Base-by-base conservation (phyloP, 306 rosid genomes). In the Lagenaria siceraria region DNA sequence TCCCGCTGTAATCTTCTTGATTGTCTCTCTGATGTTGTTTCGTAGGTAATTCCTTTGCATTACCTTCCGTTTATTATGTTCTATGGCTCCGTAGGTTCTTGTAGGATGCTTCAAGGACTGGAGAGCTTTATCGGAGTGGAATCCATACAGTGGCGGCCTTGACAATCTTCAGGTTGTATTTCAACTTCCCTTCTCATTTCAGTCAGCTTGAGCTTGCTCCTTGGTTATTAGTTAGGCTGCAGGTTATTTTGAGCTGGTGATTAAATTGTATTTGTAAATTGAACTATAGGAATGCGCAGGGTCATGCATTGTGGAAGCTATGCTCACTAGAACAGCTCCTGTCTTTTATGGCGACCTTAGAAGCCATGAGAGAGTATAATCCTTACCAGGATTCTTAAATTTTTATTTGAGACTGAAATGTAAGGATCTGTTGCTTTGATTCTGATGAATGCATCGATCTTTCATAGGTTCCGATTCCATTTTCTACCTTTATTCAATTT, bases 261-360 rank as follows among this genome's bases (percentile, higher is more conserved):
- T 72, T 72, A 17, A 70, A 72, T 24, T 53, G 12, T 46, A 21
- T 61, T 55, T 35, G 2, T 35, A 54, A 54, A 64, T 75, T 79
- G 76, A 59, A 78, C 78, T 40, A 14, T 78, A 89, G 96, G 94
- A 83, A 73, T 87, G 92, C 18, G 89, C 82, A 22, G 99, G 99
- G 59, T 87, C 87, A 15, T 85, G 83, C 66, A 78, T 60, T 81
- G 98, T 92, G 89, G 99, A 89, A 88, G 96, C 96, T 53, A 96
- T 96, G 99, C 80, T 89, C 0, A 88, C 98, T 68, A 83, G 78
- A 75, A 87, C 93, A 0, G 96, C 97, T 2, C 91, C 93, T 0
- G 86, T 90, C 6, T 96, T 92, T 84, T 89, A 95, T 19, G 97
- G 99, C 17, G 92, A 95, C 84, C 87, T 96, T 78, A 92, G 93